Conservation (phyloP, 2,329 filamentous ascomycete species). For the Cladobotryum mycophilum region DNA sequence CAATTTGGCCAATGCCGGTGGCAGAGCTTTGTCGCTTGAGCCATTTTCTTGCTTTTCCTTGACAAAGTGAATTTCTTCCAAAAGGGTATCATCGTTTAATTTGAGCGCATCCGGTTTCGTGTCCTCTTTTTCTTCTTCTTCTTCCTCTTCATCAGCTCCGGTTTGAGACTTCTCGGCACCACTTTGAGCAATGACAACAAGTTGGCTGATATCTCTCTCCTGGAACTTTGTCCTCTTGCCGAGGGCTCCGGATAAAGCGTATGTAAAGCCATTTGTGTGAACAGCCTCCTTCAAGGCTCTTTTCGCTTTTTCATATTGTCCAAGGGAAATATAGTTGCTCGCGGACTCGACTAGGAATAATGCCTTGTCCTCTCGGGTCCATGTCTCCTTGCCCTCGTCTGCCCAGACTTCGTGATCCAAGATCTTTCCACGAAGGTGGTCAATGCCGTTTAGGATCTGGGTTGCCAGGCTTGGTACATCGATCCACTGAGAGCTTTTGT, state of each 20-base stretch:
- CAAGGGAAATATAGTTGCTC: conserved; percentile 77
- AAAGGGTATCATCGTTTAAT: conserved; percentile 85
- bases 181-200: conserved; percentile 86
- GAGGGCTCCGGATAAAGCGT: conserved; percentile 76
- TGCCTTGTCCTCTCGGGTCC: conserved; percentile 47
- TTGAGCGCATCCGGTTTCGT: conserved; percentile 61
- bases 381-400: conserved; percentile 23
- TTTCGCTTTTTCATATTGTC: conserved; percentile 68
- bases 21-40: conserved; percentile 39
- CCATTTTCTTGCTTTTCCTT: conserved; percentile 40
- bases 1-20: conserved; percentile 55
- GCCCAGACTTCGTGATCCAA: conserved; percentile 33
- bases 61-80: conserved; percentile 80
- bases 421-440: conserved; percentile 35
- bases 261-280: conserved; percentile 63
- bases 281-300: conserved; percentile 65
- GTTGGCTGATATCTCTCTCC: conserved; percentile 73
- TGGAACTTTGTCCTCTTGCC: conserved; percentile 82
- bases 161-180: conserved; percentile 29
- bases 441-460: conserved; percentile 38
- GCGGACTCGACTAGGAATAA: conserved; percentile 77
- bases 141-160: conserved; percentile 11
- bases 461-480: conserved; percentile 52
- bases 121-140: conserved; percentile 18
- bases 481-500: conserved; percentile 51